Percentiles rank a stretch among this genome's conserved stretches.
Evolutionary conservation across 2,329 filamentous ascomycete species (phyloP).

Genomic region (Tolypocladium tropicale): DNA sequence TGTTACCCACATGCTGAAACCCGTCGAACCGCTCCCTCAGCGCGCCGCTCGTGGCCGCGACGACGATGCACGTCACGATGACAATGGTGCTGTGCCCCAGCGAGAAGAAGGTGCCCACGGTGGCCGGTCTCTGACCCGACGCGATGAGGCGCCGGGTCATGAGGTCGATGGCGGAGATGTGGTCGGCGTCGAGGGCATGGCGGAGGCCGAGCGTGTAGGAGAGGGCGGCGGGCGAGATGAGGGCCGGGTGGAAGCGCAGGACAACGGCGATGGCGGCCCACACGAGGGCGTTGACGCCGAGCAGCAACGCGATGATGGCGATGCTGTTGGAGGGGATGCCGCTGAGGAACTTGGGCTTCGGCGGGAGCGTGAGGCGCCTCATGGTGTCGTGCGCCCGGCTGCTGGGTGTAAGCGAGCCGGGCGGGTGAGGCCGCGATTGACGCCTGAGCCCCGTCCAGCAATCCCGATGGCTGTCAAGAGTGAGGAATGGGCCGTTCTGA

Average conservation of each 20-base stretch:
- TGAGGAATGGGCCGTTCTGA: background rate
- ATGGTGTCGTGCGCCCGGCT: slow-evolving; percentile 7
- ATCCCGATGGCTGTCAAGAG: background rate
- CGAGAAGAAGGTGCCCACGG: slow-evolving; percentile 90
- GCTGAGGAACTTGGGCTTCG: slow-evolving; percentile 20
- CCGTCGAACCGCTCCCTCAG: slow-evolving; percentile 70
- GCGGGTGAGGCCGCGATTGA: background rate
- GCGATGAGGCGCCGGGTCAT: slow-evolving; percentile 88
- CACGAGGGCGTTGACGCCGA: slow-evolving; percentile 39
- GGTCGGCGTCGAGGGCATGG: slow-evolving; percentile 96
- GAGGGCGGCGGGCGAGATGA: slow-evolving; percentile 73
- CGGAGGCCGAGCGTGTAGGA: slow-evolving; percentile 83
- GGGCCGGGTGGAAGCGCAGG: slow-evolving; percentile 41
- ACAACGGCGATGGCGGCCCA: slow-evolving; percentile 46
- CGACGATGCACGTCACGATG: slow-evolving; percentile 78
- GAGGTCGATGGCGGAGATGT: slow-evolving; percentile 77
- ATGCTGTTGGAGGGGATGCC: slow-evolving; percentile 25
- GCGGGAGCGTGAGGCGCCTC: slow-evolving; percentile 9
- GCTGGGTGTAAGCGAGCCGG: background rate
- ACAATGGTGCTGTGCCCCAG: slow-evolving; percentile 92
- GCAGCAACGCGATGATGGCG: slow-evolving; percentile 39
- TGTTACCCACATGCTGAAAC: slow-evolving; percentile 72
- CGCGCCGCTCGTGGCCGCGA: slow-evolving; percentile 81
- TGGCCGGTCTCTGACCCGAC: slow-evolving; percentile 74
- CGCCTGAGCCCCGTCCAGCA: background rate